phyloP scores from a whole-genome alignment of 768 basidiomycete genomes.

The Lactifluus volemus region DNA sequence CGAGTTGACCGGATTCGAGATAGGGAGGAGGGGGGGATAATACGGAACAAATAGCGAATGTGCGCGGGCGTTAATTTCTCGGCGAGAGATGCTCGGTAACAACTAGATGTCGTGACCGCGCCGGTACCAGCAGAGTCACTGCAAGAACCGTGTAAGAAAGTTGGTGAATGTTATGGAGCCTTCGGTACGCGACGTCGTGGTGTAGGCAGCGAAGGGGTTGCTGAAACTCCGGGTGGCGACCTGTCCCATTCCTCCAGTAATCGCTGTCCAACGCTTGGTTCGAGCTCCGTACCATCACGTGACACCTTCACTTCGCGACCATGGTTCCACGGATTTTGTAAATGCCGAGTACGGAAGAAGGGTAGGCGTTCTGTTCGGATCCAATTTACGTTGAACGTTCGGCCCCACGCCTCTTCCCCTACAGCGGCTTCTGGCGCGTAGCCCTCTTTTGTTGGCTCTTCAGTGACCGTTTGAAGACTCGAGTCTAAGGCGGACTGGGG shows the following conservation, averaged over 20 bases:
- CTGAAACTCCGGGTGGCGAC: constrained; percentile 9
- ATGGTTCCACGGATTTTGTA: constrained; percentile 92
- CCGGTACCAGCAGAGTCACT: too few species aligned
- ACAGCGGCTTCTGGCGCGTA: constrained; percentile 15
- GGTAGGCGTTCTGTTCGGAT: constrained; percentile 59
- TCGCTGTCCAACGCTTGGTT: constrained; percentile 61
- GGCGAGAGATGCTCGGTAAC: not conserved
- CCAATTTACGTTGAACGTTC: constrained; percentile 81
- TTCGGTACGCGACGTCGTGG: constrained; percentile 2
- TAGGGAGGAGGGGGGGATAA: too few species aligned
- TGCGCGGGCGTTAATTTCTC: too few species aligned
- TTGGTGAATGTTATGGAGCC: not conserved
- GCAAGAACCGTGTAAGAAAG: too few species aligned
- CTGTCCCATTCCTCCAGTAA: constrained; percentile 63
- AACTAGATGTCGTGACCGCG: too few species aligned
- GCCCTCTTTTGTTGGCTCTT: constrained; percentile 24
- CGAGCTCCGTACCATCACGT: constrained; percentile 87
- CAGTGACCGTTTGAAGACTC: not conserved
- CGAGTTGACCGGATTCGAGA: too few species aligned
- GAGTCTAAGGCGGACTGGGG: not conserved
- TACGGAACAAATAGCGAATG: too few species aligned
- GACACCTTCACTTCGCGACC: constrained; percentile 76
- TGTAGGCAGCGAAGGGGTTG: constrained; percentile 5
- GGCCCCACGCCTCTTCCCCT: constrained; percentile 49
- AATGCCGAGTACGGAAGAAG: constrained; percentile 66